Evolutionary conservation across 441 rosid genomes (phyloP).

Genomic region (Daphne laureola): DNA sequence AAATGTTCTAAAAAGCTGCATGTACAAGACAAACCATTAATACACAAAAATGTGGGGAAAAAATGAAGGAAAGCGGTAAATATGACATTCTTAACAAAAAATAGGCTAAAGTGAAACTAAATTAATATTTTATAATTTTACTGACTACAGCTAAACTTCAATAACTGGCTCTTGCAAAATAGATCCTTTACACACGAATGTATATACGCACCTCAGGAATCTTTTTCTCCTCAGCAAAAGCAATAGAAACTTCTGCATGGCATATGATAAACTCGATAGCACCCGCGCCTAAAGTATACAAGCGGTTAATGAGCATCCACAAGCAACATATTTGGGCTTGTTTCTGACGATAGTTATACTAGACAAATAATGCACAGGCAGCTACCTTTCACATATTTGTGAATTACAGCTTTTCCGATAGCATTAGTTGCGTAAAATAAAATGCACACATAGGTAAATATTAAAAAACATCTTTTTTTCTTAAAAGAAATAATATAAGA

Average conservation of each 20-base stretch:
- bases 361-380: too few relatives aligned
- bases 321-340: neutral
- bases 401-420: too few relatives aligned
- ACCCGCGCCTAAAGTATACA: slow-evolving; percentile 52
- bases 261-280: slow-evolving; percentile 83
- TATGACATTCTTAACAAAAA: neutral
- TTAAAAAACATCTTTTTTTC: too few relatives aligned
- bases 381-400: too few relatives aligned
- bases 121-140: too few relatives aligned
- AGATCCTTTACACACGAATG: neutral
- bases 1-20: slow-evolving; percentile 78
- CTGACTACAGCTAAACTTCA: too few relatives aligned
- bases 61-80: neutral
- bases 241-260: slow-evolving; percentile 84
- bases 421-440: too few relatives aligned
- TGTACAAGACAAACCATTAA: slow-evolving; percentile 8
- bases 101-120: too few relatives aligned
- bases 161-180: neutral
- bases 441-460: too few relatives aligned
- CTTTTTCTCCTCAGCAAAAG: slow-evolving; percentile 88
- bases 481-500: too few relatives aligned
- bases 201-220: slow-evolving; percentile 56
- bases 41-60: neutral
- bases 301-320: neutral
- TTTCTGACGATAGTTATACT: too few relatives aligned